phyloP scores from a whole-genome alignment of 805 yeast genomes.

The Sugiyamaella boreocaroliniensis region DNA sequence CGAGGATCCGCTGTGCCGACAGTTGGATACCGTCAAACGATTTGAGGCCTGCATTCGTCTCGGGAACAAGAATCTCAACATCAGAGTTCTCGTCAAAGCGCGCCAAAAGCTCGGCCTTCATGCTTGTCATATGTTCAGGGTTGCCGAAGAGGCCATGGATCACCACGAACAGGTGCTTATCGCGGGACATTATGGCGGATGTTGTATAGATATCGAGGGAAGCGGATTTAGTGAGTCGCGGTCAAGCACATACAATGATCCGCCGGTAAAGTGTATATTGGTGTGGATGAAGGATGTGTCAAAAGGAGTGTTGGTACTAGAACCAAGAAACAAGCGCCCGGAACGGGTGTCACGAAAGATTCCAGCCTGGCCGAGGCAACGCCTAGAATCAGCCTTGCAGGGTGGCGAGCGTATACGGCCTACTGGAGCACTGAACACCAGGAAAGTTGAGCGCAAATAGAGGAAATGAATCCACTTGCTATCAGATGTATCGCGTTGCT shows the following conservation, averaged over 20 bases:
- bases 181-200: background rate
- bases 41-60: slow-evolving; percentile 57
- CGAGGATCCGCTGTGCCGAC: slow-evolving; percentile 48
- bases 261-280: no score
- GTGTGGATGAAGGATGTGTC: no score
- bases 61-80: slow-evolving; percentile 38
- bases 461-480: no score
- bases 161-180: slow-evolving; percentile 56
- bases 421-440: no score
- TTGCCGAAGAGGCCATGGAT: slow-evolving; percentile 75
- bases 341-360: no score
- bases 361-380: background rate
- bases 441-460: no score
- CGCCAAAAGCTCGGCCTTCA: slow-evolving; percentile 38
- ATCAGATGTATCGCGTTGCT: no score
- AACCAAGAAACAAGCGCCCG: no score
- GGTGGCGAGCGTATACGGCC: background rate
- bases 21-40: slow-evolving; percentile 86
- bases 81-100: slow-evolving; percentile 36
- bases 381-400: background rate
- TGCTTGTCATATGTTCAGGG: slow-evolving; percentile 47
- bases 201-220: background rate
- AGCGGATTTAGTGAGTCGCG: no score
- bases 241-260: no score
- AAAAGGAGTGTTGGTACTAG: no score